These are phyloP conservation scores for Fusarium virguliforme DNA, from an alignment of 2,329 filamentous ascomycete genomes.

Conservation along the genomic window DNA sequence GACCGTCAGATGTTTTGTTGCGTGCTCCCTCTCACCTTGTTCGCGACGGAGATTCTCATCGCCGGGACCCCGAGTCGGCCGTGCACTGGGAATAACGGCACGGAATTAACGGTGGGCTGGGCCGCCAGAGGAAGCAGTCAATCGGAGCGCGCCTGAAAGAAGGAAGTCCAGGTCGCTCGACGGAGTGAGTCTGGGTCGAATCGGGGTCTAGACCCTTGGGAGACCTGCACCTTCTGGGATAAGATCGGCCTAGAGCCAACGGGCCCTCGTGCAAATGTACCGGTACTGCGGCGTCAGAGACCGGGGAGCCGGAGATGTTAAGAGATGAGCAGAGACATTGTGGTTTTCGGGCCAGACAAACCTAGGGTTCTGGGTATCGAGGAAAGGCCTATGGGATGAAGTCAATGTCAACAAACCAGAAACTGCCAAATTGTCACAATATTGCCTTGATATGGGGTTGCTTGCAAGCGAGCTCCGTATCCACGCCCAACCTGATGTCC, in stretches of 20 bases:
- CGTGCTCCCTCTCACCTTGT: background rate
- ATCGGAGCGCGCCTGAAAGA: constrained; percentile 17
- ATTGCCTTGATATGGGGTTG: background rate
- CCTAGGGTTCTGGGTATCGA: background rate
- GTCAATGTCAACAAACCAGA: no score
- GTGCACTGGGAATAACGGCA: constrained; percentile 40
- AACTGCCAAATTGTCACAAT: background rate
- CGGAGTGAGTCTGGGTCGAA: constrained; percentile 31
- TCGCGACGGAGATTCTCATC: constrained; percentile 28
- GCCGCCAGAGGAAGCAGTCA: constrained; percentile 10
- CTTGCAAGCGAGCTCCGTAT: background rate
- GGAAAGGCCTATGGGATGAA: background rate
- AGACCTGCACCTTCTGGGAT: constrained; percentile 28
- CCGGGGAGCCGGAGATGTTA: constrained; percentile 25
- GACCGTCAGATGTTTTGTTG: constrained; percentile 6
- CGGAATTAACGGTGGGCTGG: constrained; percentile 18
- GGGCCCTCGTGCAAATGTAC: constrained; percentile 25
- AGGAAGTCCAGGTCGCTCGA: constrained; percentile 15
- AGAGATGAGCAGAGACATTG: constrained; percentile 8
- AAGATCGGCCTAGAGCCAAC: constrained; percentile 36
- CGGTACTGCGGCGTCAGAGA: constrained; percentile 23
- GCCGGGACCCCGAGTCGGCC: constrained; percentile 25
- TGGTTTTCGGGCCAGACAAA: background rate
- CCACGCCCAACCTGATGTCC: background rate
- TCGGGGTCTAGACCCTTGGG: constrained; percentile 37